Conservation (phyloP, 352 stramenopile genomes). For the Phytopythium chamaehyphon region DNA sequence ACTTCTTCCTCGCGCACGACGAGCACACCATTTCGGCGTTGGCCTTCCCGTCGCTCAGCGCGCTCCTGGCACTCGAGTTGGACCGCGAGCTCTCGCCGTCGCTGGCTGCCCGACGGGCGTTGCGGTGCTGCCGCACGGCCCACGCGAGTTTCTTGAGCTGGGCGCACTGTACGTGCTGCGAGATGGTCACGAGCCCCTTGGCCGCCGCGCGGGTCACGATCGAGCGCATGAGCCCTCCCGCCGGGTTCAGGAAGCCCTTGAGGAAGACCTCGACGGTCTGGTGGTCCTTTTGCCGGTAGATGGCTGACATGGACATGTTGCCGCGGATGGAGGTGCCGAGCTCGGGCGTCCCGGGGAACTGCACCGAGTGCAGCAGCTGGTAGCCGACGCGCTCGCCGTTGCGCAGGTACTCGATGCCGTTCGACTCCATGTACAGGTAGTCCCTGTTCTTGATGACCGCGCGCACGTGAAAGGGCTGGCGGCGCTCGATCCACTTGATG, state of each 20-base stretch:
- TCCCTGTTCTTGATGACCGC: constrained; percentile 36
- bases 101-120: background rate
- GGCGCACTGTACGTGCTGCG: constrained; percentile 22
- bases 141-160: constrained; percentile 33
- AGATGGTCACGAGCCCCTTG: constrained; percentile 19
- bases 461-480: constrained; percentile 20
- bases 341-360: constrained; percentile 21
- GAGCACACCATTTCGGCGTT: constrained; percentile 10
- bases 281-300: constrained; percentile 29
- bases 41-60: background rate
- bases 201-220: constrained; percentile 24
- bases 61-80: background rate
- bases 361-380: constrained; percentile 47
- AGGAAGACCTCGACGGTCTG: constrained; percentile 39
- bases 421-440: constrained; percentile 50
- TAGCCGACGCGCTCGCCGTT: constrained; percentile 45
- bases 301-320: constrained; percentile 39
- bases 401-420: constrained; percentile 21
- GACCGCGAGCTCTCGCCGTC: constrained; percentile 4
- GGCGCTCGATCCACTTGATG: constrained; percentile 34
- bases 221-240: constrained; percentile 20
- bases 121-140: constrained; percentile 17
- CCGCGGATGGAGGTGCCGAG: constrained; percentile 20
- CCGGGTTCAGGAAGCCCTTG: constrained; percentile 24
- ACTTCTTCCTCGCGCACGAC: constrained; percentile 23